phyloP scores from a whole-genome alignment of 305 asterid species.

The Fraxinus sp. region DNA sequence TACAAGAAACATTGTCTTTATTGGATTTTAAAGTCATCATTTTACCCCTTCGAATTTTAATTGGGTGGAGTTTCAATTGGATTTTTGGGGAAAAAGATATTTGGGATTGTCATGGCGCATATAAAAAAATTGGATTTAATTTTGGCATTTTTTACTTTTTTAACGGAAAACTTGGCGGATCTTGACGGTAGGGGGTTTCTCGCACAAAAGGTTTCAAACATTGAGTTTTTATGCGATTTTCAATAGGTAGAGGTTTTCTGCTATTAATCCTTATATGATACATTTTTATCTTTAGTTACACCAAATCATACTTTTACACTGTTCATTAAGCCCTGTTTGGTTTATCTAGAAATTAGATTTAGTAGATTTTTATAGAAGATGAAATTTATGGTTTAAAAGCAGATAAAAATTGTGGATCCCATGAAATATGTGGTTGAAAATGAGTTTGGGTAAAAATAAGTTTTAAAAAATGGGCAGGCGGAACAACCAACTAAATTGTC shows the following conservation, averaged over 20 bases:
- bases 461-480: neutral
- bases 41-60: too few relatives aligned
- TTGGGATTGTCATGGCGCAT: too few relatives aligned
- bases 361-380: too few relatives aligned
- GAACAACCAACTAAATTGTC: neutral
- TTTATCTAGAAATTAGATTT: neutral
- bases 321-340: neutral
- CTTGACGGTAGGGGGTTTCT: too few relatives aligned
- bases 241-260: too few relatives aligned
- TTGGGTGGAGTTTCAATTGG: too few relatives aligned
- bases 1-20: constrained; percentile 18
- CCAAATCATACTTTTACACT: neutral
- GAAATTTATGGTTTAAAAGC: neutral
- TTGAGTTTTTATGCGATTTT: too few relatives aligned
- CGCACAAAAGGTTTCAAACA: too few relatives aligned
- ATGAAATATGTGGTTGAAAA: neutral
- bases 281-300: neutral
- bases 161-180: too few relatives aligned
- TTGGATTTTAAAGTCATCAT: constrained; percentile 1
- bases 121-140: too few relatives aligned
- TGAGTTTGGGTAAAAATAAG: neutral
- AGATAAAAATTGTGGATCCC: neutral
- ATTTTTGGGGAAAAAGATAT: too few relatives aligned
- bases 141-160: too few relatives aligned
- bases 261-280: neutral